Base-by-base conservation (phyloP, 225 moss, liverwort and hornwort species). In the Bryum argenteum region DNA sequence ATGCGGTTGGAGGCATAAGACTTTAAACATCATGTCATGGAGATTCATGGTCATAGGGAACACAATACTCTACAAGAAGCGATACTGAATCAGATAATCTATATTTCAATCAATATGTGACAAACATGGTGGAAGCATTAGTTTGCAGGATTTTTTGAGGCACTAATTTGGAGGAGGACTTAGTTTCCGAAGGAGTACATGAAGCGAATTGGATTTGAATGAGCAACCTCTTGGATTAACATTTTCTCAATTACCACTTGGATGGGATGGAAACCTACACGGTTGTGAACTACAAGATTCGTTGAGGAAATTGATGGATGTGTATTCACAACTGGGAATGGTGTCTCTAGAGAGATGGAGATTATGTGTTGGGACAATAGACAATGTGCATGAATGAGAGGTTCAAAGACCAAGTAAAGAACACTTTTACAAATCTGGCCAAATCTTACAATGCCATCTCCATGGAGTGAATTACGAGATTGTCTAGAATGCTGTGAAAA, bases 391-490 rank as follows among this genome's bases (percentile, higher is more conserved):
- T 59, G n/a, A n/a, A n/a, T 8, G 58, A 13, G 5, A 45, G 19
- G 13, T 15, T 9, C 0, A 8, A 0, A 33, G 41, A 0, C 26
- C 19, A 43, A 61, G 3, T 61, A 0, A 45, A 9, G 19, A 70
- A 70, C 58, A 59, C 0, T 33, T 0, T 0, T 58, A 58, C 0
- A 58, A 0, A n/a, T 70, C 9, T 24, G 0, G 18, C 2, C 2
- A 1, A 44, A 28, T 45, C 0, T 0, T 33, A 2, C 14, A 59
- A 28, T 70, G 47, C 0, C 1, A 47, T 0, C 0, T 47, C 13
- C 0, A n/a, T n/a, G n/a, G 6, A 2, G 28, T 47, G 4, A 58
- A 48, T 41, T 41, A 41, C 0, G 0, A 10, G 15, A 70, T 20
- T 47, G 14, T 18, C 1, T 2, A 45, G 5, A 59, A 0, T 70